Base-by-base conservation (phyloP, 202 grass and related monocot species). In the Bolboschoenoplectus hybrid region DNA sequence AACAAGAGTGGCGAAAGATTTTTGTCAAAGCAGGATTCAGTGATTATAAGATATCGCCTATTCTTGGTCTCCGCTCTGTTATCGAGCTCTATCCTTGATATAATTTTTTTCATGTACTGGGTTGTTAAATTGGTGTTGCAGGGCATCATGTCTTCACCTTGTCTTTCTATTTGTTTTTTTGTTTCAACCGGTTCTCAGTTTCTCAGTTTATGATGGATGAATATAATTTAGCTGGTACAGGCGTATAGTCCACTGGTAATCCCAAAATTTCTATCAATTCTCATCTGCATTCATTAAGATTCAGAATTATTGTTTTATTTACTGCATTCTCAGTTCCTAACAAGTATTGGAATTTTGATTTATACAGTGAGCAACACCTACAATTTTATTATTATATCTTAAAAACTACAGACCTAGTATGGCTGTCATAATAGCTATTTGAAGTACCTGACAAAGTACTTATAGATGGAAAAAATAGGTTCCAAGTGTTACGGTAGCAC, bases 21-120 rank as follows among this genome's bases (percentile, higher is more conserved):
- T 92, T 95, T 62, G 3, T 76, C 2, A 85, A 91, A 9, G 89
- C 87, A 2, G 93, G 89, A 65, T 91, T 92, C 64, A 88, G 89
- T 20, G 63, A 85, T 50, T 83, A 89, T 84, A 95, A 92, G 81
- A 95, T 92, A 53, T 19, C 87, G 40, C 17, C 89, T 9, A 14
- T 88, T 57, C 87, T 92, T 9, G 93, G 85, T 1, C 67, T 92
- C 34, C 89, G 93, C 3, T 89, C 91, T 34, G 73, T 95, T 11
- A 92, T 92, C 64, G 91, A 92, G 87, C 83, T 92, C 1, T 95
- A 92, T 53, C 89, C 84, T 40, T 91, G 72, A 80, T 44, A n/a
- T 12, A 20, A 26, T 14, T 53, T 16, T 1, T 44, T 61, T 17
- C 6, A 40, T 82, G 40, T 82, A 49, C 47, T 65, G 1, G n/a